Evolutionary conservation across 106 monocot genomes (phyloP), one percentile per base, ranked within the genome.

Genomic region (Agapanthus africanus): DNA sequence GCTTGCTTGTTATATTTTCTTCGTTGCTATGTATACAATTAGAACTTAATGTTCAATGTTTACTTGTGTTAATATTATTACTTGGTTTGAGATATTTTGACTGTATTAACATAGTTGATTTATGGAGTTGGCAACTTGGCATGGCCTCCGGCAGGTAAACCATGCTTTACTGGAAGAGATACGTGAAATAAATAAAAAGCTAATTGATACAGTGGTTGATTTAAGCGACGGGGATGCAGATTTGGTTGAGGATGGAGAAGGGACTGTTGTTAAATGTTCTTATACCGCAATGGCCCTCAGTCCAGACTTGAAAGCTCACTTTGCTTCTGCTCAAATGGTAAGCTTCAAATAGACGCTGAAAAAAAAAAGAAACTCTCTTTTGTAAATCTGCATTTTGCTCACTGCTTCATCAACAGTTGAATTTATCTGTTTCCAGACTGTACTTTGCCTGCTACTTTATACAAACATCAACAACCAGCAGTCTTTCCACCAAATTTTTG

Each of bases 161-260:
- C 79, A 85, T 72, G 39, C 70, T 35, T 73, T 94, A 35, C 23
- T 81, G 30, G 87, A 91, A 44, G 94, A 91, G 63, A 82, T 94
- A 33, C 68, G 54, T 30, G 83, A 85, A 70, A 90, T 94, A 83
- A 94, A 94, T 62, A 61, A 71, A 35, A 73, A 77, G 50, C 79
- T 90, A 11, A 91, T 94, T 36, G 87, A 83, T 73, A 83, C 90
- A 28, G 74, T 80, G 19, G 75, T 94, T 39, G 80, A 79, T 32
- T 37, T 88, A 46, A 78, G 63, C n/a, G 85, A 90, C 66, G 84
- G 85, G 30, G 85, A 85, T 70, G 50, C 35, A 14, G 80, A 84
- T 72, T 74, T 78, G 28, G 54, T 60, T 61, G 85, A 75, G 67
- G 79, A 57, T 37, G 71, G 74, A 40, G 76, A 93, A 49, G 85